Conservation (phyloP, 345 rosid genomes). For the Eucalyptus viminalis region DNA sequence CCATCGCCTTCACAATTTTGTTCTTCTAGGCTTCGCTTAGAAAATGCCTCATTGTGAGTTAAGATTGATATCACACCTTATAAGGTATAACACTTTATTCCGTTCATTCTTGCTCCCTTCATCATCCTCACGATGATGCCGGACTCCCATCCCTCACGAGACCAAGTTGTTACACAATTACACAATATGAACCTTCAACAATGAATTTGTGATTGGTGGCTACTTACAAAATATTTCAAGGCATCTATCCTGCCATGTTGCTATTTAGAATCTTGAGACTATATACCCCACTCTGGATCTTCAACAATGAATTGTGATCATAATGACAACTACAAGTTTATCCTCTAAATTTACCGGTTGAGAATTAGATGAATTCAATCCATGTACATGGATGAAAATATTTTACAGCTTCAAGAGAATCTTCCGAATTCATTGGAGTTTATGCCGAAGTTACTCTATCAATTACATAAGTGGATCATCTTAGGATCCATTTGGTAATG, state of each 20-base stretch:
- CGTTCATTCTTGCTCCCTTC: accelerated
- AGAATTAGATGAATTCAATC: background rate
- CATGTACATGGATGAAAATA: background rate
- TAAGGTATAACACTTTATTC: accelerated
- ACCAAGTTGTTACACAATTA: too few relatives aligned
- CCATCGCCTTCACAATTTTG: too few relatives aligned
- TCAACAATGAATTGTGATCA: background rate
- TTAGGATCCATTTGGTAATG: background rate
- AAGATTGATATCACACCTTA: accelerated
- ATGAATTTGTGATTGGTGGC: background rate
- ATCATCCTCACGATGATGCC: accelerated
- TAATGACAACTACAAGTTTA: background rate
- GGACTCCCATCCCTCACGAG: too few relatives aligned
- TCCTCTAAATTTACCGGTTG: background rate
- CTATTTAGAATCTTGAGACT: background rate
- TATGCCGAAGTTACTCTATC: background rate
- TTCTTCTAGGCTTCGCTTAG: accelerated
- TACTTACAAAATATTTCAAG: background rate
- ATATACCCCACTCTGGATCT: background rate
- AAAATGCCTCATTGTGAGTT: too few relatives aligned
- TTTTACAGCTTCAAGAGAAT: background rate
- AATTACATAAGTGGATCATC: background rate
- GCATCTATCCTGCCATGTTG: background rate
- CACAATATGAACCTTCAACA: background rate
- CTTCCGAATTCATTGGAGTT: background rate